These are phyloP conservation scores for Triglochin maritima DNA, from an alignment of 106 monocot species.

Conservation along the genomic window DNA sequence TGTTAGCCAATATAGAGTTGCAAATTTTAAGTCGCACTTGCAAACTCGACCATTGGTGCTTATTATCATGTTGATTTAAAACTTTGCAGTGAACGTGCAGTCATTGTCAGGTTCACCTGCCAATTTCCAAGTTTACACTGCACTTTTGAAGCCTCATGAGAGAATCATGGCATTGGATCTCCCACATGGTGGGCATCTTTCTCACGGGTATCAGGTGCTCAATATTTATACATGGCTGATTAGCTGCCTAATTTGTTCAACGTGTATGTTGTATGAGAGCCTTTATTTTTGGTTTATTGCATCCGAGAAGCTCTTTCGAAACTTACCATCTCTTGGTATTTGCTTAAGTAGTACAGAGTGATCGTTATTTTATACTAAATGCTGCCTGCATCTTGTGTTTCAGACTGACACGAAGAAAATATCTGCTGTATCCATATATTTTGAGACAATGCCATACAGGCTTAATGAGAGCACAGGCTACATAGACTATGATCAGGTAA, in stretches of 20 bases:
- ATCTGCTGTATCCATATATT: slow-evolving; percentile 95
- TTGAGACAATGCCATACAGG: slow-evolving; percentile 98
- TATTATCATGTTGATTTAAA: neutral
- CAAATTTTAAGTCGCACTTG: too few relatives aligned
- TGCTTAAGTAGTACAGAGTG: neutral
- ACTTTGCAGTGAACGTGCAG: slow-evolving; percentile 80
- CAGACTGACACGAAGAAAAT: slow-evolving; percentile 99
- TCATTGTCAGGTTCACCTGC: slow-evolving; percentile 87
- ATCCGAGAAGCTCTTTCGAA: neutral
- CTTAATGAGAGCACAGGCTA: slow-evolving; percentile 92
- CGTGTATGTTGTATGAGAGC: neutral
- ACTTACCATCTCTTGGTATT: neutral
- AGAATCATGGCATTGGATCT: slow-evolving; percentile 99
- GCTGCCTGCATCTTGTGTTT: neutral
- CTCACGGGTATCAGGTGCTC: slow-evolving; percentile 91
- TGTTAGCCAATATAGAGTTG: too few relatives aligned
- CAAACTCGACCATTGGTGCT: too few relatives aligned
- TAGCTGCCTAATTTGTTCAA: neutral
- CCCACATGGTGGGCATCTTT: slow-evolving; percentile 99
- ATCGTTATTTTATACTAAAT: neutral
- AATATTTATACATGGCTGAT: neutral
- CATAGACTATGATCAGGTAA: slow-evolving; percentile 96
- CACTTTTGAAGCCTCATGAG: slow-evolving; percentile 95
- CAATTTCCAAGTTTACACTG: slow-evolving; percentile 97
- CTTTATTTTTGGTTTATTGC: too few relatives aligned